Percentiles rank a stretch among this genome's conserved stretches.
Conservation (phyloP, 495 filamentous ascomycete species). For the Daldinia childiae region DNA sequence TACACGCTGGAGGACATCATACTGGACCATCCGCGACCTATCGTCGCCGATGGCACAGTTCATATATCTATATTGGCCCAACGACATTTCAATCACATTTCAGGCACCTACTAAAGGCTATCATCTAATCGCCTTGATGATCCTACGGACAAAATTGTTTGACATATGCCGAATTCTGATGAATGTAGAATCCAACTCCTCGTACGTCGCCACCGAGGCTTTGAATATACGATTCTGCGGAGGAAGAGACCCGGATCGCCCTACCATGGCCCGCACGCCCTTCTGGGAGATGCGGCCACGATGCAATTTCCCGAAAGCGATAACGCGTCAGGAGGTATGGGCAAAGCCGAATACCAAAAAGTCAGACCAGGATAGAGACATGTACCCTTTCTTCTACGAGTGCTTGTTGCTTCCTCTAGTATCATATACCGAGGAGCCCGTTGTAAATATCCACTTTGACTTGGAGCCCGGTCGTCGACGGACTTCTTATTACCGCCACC, state of each 20-base stretch:
- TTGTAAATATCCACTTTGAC: background rate
- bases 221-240: background rate
- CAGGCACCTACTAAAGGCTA: background rate
- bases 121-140: background rate
- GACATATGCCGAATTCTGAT: background rate
- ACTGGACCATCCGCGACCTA: background rate
- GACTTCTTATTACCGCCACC: too few species aligned
- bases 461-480: too few species aligned
- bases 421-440: background rate
- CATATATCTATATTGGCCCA: background rate
- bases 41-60: background rate
- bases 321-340: too few species aligned
- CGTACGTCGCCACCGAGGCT: too few species aligned
- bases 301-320: too few species aligned
- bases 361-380: background rate
- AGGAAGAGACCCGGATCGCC: background rate
- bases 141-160: background rate
- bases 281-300: background rate
- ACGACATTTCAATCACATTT: background rate
- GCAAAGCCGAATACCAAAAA: background rate
- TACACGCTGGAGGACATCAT: background rate
- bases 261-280: background rate
- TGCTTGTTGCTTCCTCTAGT: background rate
- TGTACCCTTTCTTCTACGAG: background rate
- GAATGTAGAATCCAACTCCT: too few species aligned